These are phyloP conservation scores for Neurospora terricola DNA, from an alignment of 495 filamentous ascomycete species.

Conservation along the genomic window DNA sequence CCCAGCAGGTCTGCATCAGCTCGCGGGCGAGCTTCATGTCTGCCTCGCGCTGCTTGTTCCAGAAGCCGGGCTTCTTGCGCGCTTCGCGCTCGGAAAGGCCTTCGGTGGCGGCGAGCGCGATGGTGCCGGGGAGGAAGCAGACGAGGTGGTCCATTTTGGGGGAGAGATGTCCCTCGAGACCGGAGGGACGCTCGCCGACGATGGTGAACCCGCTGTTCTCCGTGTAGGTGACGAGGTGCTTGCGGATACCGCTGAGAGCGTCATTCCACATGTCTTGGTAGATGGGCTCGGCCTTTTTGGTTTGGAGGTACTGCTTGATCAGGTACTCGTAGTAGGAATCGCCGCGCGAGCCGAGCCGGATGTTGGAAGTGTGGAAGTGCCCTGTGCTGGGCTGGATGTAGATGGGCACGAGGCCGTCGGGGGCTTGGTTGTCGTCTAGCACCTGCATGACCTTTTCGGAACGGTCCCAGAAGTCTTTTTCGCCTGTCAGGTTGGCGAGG, in stretches of 20 bases:
- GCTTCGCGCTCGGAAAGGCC: constrained; percentile 66
- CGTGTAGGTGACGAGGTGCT: constrained; percentile 85
- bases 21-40: constrained; percentile 80
- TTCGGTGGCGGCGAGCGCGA: constrained; percentile 79
- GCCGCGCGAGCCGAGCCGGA: constrained; percentile 84
- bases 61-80: constrained; percentile 49
- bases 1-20: constrained; percentile 95
- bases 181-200: constrained; percentile 73
- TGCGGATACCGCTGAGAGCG: constrained; percentile 75
- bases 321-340: constrained; percentile 98
- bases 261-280: constrained; percentile 93
- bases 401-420: constrained; percentile 84
- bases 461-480: constrained; percentile 80
- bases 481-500: constrained; percentile 86
- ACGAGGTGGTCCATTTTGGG: constrained; percentile 98
- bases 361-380: constrained; percentile 69
- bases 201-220: constrained; percentile 70
- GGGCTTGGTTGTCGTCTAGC: constrained; percentile 64
- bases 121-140: constrained; percentile 95
- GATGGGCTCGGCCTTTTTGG: constrained; percentile 70
- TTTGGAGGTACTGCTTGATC: constrained; percentile 95
- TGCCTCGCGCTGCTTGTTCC: constrained; percentile 71
- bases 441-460: constrained; percentile 87
- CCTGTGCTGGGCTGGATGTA: constrained; percentile 76
- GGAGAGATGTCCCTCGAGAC: constrained; percentile 50